Evolutionary conservation across 495 filamentous ascomycete genomes (phyloP), one percentile per base, ranked within the genome.

Genomic region (Hamigera avellanea): DNA sequence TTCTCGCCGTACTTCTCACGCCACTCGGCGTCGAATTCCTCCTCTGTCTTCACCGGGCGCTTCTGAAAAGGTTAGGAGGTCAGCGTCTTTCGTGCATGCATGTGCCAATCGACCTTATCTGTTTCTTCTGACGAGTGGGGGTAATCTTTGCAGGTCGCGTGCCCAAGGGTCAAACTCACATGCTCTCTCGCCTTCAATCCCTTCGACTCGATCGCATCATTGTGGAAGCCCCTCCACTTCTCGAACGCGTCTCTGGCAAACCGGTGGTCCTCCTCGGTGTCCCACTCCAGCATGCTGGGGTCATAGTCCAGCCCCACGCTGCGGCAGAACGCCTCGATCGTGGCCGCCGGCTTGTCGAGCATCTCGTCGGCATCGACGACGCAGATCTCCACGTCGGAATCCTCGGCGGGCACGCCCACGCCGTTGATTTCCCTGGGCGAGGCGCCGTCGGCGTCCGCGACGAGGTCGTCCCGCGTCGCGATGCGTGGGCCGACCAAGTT

Each of bases 191-290:
- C 72, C 46, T 75, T 79, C 44, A 98, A 57, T 28, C 73, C 75
- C 33, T 66, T 79, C 42, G 81, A 88, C 35, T 80, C 62, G 42
- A 96, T 82, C 13, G 85, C 91, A 66, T 95, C 89, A 35, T 96
- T 82, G 50, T 96, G 91, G 56, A 95, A 98, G 0, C 88, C 91
- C 37, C 75, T 77, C 91, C 91, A 98, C 63, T 98, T 98, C 62
- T 84, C 83, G 62, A 98, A 98, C 14, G 71, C 70, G 36, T 72
- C 69, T 36, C 62, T 64, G 0, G 83, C 87, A 35, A 61, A 49
- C 33, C 59, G 36, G 39, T 89, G 75, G 30, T 79, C 76, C 34
- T 75, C 75, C 43, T 76, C 76, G 19, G 73, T 75, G 27, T 82
- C 78, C 91, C 91, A 98, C 15, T 59, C 61, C 37, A 98, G 67